A percentile compares a stretch with the other conserved stretches of the same genome.
phyloP scores from a whole-genome alignment of 2,329 filamentous ascomycete species.

The Trichoderma koningii region DNA sequence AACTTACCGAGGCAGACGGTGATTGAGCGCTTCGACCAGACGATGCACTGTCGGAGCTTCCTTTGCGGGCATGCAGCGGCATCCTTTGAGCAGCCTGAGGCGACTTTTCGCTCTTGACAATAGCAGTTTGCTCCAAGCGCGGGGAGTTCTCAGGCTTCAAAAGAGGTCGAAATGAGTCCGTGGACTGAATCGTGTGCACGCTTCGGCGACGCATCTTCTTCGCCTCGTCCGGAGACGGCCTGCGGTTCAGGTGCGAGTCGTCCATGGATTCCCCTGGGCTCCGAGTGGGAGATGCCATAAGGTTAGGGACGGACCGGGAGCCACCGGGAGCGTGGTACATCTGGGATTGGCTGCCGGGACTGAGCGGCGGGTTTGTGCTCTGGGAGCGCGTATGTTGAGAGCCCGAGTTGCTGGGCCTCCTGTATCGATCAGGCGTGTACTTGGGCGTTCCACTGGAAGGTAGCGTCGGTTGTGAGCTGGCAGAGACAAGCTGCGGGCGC shows the following conservation, averaged over 20 bases:
- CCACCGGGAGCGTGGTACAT: conserved; percentile 37
- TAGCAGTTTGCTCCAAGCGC: conserved; percentile 6
- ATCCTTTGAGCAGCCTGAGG: conserved; percentile 19
- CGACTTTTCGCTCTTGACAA: conserved; percentile 11
- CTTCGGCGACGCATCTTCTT: conserved; percentile 82
- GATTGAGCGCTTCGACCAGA: conserved; percentile 62
- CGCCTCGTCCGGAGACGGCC: conserved; percentile 62
- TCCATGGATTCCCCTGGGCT: conserved; percentile 59
- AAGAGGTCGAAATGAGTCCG: conserved; percentile 32
- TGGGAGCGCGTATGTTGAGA: conserved; percentile 43
- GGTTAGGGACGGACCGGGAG: conserved; percentile 42
- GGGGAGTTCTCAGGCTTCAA: conserved; percentile 18
- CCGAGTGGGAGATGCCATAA: conserved; percentile 50
- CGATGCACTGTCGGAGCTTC: conserved; percentile 65
- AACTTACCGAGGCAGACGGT: conserved; percentile 67
- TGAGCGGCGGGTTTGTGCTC: conserved; percentile 35
- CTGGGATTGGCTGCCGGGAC: conserved; percentile 35
- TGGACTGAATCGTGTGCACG: conserved; percentile 64
- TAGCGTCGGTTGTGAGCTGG: conserved; percentile 53
- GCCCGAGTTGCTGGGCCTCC: conserved; percentile 57
- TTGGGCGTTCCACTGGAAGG: conserved; percentile 43
- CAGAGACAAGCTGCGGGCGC: conserved; percentile 49
- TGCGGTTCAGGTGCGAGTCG: conserved; percentile 66
- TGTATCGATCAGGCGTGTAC: conserved; percentile 74
- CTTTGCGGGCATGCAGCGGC: conserved; percentile 47